phyloP scores from a whole-genome alignment of 2,329 filamentous ascomycete genomes.

The Colletotrichum cuscutae region DNA sequence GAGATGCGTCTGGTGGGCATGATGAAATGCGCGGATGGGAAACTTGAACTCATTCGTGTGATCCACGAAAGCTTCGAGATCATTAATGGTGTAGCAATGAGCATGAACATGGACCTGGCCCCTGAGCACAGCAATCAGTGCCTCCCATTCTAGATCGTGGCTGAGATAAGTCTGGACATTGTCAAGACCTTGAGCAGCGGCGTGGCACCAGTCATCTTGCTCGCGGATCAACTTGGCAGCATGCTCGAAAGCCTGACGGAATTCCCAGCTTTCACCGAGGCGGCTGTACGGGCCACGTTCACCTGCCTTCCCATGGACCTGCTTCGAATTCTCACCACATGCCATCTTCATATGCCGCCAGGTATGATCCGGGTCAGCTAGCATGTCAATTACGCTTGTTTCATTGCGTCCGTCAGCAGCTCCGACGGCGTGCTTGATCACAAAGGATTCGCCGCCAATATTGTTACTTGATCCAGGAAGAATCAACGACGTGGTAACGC shows the following conservation, averaged over 20 bases:
- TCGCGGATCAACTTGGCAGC: conserved; percentile 64
- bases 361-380: conserved; percentile 72
- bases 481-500: conserved; percentile 74
- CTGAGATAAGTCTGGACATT: conserved; percentile 68
- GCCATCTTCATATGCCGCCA: conserved; percentile 84
- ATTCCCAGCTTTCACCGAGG: conserved; percentile 76
- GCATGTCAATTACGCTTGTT: conserved; percentile 70
- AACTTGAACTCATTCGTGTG: conserved; percentile 80
- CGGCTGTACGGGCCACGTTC: conserved; percentile 67
- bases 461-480: conserved; percentile 77
- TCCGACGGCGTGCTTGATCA: conserved; percentile 76
- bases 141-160: conserved; percentile 71
- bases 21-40: conserved; percentile 73
- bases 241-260: conserved; percentile 74
- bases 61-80: conserved; percentile 75
- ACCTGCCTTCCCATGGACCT: conserved; percentile 66
- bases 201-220: conserved; percentile 76
- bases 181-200: conserved; percentile 61
- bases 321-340: conserved; percentile 76
- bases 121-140: conserved; percentile 69
- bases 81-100: conserved; percentile 77
- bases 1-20: conserved; percentile 74
- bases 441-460: conserved; percentile 76
- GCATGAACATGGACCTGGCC: conserved; percentile 77
- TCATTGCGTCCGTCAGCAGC: conserved; percentile 68